Evolutionary conservation across 805 yeast species (phyloP), one percentile per base, ranked within the genome.

Genomic region (Metschnikowia vanudenii): DNA sequence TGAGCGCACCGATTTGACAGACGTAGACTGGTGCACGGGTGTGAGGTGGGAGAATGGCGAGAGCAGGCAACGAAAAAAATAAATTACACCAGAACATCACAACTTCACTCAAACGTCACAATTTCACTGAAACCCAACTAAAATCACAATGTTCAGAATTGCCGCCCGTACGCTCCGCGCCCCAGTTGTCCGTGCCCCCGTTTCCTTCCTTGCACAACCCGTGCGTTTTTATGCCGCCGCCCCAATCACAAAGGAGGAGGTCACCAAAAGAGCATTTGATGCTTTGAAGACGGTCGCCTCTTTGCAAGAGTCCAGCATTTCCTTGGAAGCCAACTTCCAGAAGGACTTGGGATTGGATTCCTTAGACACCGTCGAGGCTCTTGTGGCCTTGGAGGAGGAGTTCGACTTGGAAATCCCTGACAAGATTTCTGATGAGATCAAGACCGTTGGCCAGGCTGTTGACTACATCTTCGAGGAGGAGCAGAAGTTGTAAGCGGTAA

Each of bases 401-500:
- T 82, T 82, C 57, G 89, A 88, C 60, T 79, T 88, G 63, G 87
- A 85, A 65, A 81, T 88, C 63, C 89, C 95, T 31, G 96, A 89
- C 73, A 84, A 86, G 66, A 88, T 88, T 59, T 94, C 97, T 45
- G 97, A 92, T 66, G 91, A 86, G 64, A 84, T 94, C 68, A 89
- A 86, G 75, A 88, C 96, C 46, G 94, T 94, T 55, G 90, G 88
- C 58, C 96, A 91, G 74, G 96, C 97, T 50, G 80, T 91, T 53
- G 89, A 90, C 61, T 88, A 88, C 73, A 87, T 92, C 58, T 76
- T 79, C 52, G 79, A 83, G 58, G 86, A 85, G 68, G 77, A 72
- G 63, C 71, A 65, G 55, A 72, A 69, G 57, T 65, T 68, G 58
- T 68, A 60, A 59, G 49, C 34, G 14, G 8, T 5, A 6, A 5